Evolutionary conservation across 441 rosid genomes (phyloP).

Genomic region (Populus hybrid): DNA sequence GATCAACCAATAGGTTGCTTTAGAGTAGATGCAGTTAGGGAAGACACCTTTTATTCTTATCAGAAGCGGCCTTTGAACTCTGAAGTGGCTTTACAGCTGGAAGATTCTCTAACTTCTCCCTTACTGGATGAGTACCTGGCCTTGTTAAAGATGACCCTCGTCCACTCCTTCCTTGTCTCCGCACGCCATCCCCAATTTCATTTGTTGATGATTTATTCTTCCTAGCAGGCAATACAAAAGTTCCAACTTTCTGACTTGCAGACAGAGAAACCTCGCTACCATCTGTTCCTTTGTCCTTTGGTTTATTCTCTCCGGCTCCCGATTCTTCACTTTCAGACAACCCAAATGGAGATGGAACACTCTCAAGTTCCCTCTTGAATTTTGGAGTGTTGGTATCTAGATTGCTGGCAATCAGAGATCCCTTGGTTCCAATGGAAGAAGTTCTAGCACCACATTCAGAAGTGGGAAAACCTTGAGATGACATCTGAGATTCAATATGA

Average conservation of each 20-base stretch:
- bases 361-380: constrained; percentile 60
- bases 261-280: constrained; percentile 42
- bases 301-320: constrained; percentile 50
- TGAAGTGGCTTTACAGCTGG: constrained; percentile 56
- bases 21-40: neutral
- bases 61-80: constrained; percentile 53
- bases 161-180: no score
- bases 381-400: constrained; percentile 44
- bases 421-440: constrained; percentile 49
- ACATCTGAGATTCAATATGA: constrained; percentile 50
- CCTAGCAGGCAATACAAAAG: constrained; percentile 43
- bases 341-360: constrained; percentile 65
- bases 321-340: constrained; percentile 47
- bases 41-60: constrained; percentile 66
- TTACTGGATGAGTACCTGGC: constrained; percentile 44
- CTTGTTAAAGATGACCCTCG: constrained; percentile 38
- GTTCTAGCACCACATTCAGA: constrained; percentile 59
- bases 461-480: constrained; percentile 59
- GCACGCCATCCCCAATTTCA: no score
- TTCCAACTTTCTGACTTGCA: constrained; percentile 50
- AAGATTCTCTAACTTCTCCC: constrained; percentile 63
- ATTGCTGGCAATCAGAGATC: constrained; percentile 36
- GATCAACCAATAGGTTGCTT: neutral
- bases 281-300: constrained; percentile 52
- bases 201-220: constrained; percentile 50